phyloP scores from a whole-genome alignment of 331 rosid species.

The Stylosanthes scabra region DNA sequence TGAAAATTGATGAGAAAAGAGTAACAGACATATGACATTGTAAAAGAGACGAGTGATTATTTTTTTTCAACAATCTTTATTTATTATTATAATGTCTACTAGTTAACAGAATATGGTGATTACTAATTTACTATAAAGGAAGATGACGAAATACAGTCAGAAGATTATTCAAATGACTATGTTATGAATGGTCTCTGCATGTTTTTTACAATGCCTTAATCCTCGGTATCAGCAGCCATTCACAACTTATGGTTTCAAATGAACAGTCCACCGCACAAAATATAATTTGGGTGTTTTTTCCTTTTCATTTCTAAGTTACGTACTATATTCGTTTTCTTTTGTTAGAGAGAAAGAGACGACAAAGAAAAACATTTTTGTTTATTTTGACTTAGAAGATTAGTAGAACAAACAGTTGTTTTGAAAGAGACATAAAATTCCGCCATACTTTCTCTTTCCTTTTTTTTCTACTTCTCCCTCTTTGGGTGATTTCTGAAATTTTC shows the following conservation, averaged over 20 bases:
- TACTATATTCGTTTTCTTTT: neutral
- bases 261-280: neutral
- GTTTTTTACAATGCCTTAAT: neutral
- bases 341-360: neutral
- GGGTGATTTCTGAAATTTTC: neutral
- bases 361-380: neutral
- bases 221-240: neutral
- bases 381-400: neutral
- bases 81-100: too few species aligned
- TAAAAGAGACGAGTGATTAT: too few species aligned
- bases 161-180: neutral
- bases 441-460: neutral
- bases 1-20: too few species aligned
- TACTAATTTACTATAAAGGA: neutral
- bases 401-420: neutral
- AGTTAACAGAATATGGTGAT: too few species aligned
- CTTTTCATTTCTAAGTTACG: too few species aligned
- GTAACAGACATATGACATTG: too few species aligned
- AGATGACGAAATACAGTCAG: neutral
- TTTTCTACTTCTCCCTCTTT: too few species aligned
- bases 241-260: neutral
- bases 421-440: neutral
- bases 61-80: too few species aligned
- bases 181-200: neutral
- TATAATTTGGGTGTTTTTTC: too few species aligned